These are phyloP conservation scores for Ceratorhiza oryzae-sativae DNA, from an alignment of 1,284 basidiomycete species.

Conservation along the genomic window DNA sequence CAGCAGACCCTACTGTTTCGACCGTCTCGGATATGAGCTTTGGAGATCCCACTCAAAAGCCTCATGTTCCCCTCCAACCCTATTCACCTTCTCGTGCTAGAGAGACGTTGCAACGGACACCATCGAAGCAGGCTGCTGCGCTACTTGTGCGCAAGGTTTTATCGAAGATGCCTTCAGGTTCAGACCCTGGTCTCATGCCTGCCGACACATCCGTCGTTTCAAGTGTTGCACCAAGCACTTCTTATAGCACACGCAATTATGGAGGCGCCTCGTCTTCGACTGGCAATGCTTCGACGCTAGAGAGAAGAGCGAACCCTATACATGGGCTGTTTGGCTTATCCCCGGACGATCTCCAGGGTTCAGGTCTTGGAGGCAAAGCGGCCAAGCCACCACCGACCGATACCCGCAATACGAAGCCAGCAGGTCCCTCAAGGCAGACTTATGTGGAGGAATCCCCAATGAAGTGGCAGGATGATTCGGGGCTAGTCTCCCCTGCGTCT, in stretches of 20 bases:
- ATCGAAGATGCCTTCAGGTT: conserved; percentile 20
- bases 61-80: conserved; percentile 17
- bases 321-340: conserved; percentile 33
- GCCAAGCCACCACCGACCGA: conserved; percentile 5
- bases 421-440: conserved; percentile 11
- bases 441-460: conserved; percentile 37
- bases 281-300: conserved; percentile 11
- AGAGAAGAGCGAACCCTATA: conserved; percentile 28
- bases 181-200: conserved; percentile 14
- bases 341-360: conserved; percentile 32
- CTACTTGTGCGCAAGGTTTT: conserved; percentile 24
- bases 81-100: conserved; percentile 26
- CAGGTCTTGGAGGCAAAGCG: conserved; percentile 8
- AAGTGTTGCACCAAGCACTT: conserved; percentile 35
- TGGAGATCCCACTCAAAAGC: conserved; percentile 4
- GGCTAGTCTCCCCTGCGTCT: conserved; percentile 25
- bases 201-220: conserved; percentile 22
- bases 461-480: conserved; percentile 36
- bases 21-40: conserved; percentile 24
- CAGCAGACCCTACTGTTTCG: conserved; percentile 26
- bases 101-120: conserved; percentile 27
- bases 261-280: conserved; percentile 23
- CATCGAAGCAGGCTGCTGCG: conserved; percentile 32
- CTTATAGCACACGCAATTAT: conserved; percentile 24
- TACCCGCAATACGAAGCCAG: background rate